Evolutionary conservation across 768 basidiomycete genomes (phyloP), one percentile per base, ranked within the genome.

Genomic region (Rhizopogon roseolus): DNA sequence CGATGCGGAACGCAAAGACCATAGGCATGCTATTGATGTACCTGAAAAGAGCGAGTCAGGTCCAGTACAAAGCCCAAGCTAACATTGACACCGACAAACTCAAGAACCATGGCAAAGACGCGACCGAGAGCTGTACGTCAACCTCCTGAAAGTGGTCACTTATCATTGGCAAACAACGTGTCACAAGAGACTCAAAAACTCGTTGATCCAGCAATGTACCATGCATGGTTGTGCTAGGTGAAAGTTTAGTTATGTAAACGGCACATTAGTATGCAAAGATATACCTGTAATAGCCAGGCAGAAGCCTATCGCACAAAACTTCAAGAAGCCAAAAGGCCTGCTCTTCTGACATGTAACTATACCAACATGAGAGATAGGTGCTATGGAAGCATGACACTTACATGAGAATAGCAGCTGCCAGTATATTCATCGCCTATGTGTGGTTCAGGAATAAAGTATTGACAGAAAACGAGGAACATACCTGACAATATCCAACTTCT

Each of bases 131-230:
- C 62, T 98, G 96, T 6, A 99, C 95, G 62, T 99, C 96, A 34
- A 96, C 93, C 14, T 69, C 75, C 60, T 81, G 78, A 73, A 98
- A 97, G 68, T 98, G 91, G 28, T 97, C 93, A 60, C 95, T 87
- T 60, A 99, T 91, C 62, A 96, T 89, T 4, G 94, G 94, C 38
- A 98, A 76, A 73, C 90, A 91, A 51, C 85, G 82, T 52, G 87
- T 80, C 6, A 98, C 95, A 32, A 99, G 79, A 6, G 94, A 85
- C 66, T 99, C 97, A 57, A 99, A 99, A 0, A 99, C 97, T 17
- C 94, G 82, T 68, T 99, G 97, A 66, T 99, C 97, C n/a, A 99
- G 83, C 10, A 99, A 80, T 0, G 97, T 99, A 13, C 97, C 97
- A 62, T 98, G 93, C 97, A 99, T 99, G 0, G 95, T 96, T 2